phyloP scores from a whole-genome alignment of 1,284 basidiomycete genomes.

The Microbotryomycetes sp. region DNA sequence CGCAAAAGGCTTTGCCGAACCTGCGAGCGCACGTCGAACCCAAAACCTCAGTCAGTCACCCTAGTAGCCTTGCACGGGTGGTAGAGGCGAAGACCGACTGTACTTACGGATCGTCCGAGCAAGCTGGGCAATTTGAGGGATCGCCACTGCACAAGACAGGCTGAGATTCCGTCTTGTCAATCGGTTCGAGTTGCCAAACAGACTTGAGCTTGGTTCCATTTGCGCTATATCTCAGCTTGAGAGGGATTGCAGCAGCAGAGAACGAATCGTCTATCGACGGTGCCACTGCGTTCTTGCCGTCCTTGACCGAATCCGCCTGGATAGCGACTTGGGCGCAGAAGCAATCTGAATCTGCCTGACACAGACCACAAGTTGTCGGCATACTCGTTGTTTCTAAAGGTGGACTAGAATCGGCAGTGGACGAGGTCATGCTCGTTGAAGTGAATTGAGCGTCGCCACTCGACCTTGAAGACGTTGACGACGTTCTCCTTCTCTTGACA shows the following conservation, averaged over 20 bases:
- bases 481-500: constrained; percentile 35
- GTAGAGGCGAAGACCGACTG: neutral
- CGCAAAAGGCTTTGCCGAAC: constrained; percentile 34
- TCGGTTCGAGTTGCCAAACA: constrained; percentile 24
- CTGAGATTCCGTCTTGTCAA: too few relatives aligned
- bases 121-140: constrained; percentile 35
- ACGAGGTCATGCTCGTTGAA: constrained; percentile 3
- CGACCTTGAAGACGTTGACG: constrained; percentile 24
- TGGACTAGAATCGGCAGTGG: constrained; percentile 2
- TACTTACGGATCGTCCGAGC: constrained; percentile 36
- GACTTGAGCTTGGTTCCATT: constrained; percentile 5
- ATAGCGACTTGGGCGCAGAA: constrained; percentile 31
- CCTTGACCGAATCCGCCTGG: neutral
- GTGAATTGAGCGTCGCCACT: neutral
- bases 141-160: constrained; percentile 33
- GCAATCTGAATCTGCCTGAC: constrained; percentile 19
- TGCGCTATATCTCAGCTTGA: neutral
- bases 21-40: neutral
- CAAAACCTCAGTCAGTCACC: neutral
- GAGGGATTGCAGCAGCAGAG: constrained; percentile 3
- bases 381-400: neutral
- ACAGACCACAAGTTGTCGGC: constrained; percentile 24
- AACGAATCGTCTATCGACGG: constrained; percentile 13
- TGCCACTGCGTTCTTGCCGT: constrained; percentile 1
- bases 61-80: neutral